Evolutionary conservation across 305 asterid genomes (phyloP).

Genomic region (Fraxinus platypoda): DNA sequence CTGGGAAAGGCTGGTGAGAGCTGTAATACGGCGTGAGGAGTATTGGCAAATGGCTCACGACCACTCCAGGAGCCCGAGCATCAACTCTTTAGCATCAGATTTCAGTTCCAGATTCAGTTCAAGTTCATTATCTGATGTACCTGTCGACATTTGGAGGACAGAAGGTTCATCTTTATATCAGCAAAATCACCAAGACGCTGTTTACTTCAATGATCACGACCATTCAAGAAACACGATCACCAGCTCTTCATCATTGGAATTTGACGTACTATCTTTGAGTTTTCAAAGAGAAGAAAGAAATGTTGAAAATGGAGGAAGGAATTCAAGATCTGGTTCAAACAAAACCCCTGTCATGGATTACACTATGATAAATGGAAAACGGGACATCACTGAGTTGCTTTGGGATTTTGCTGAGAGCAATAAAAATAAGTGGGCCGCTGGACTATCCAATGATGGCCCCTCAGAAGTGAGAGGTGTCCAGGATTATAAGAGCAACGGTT

Average conservation of each 20-base stretch:
- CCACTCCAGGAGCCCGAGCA: neutral
- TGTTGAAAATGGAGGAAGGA: neutral
- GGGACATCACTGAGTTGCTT: neutral
- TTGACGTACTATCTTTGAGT: neutral
- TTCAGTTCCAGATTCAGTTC: neutral
- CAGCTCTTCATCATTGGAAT: neutral
- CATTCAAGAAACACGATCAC: neutral
- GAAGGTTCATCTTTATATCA: neutral
- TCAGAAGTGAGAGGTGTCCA: neutral
- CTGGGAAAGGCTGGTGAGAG: neutral
- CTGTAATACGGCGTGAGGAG: neutral
- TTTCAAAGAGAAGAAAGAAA: neutral
- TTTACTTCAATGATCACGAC: neutral
- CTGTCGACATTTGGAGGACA: neutral
- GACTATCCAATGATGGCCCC: neutral
- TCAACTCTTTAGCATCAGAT: neutral
- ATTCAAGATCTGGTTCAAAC: neutral
- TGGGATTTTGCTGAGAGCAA: neutral
- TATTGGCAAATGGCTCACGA: neutral
- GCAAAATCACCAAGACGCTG: neutral
- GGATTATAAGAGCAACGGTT: neutral
- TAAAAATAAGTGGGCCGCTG: neutral
- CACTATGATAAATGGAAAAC: neutral
- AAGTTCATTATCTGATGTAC: neutral
- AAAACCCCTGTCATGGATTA: neutral